Evolutionary conservation across 495 filamentous ascomycete species (phyloP).

Genomic region (Aspergillus ellipticus): DNA sequence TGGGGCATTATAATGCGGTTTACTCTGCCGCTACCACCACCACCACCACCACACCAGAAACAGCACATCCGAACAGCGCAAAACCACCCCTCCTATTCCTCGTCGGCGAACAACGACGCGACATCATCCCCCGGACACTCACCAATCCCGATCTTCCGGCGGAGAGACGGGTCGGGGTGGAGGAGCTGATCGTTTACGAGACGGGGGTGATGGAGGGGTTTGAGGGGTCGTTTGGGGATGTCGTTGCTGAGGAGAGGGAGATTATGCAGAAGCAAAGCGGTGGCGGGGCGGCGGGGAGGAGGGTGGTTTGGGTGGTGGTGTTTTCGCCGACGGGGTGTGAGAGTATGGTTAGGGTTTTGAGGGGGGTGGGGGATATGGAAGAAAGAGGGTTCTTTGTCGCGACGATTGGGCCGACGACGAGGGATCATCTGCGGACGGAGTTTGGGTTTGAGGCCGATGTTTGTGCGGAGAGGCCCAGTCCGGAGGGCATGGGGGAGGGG

Average conservation of each 20-base stretch:
- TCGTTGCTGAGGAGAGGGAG: slow-evolving; percentile 23
- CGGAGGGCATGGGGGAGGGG: slow-evolving; percentile 72
- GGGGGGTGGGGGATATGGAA: slow-evolving; percentile 7
- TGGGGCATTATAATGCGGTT: slow-evolving; percentile 60
- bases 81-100: slow-evolving; percentile 76
- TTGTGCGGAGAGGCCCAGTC: slow-evolving; percentile 75
- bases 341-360: slow-evolving; percentile 67
- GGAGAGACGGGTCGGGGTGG: slow-evolving; percentile 53
- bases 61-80: neutral
- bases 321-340: slow-evolving; percentile 90
- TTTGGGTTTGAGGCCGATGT: slow-evolving; percentile 78
- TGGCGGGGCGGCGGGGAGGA: slow-evolving; percentile 15
- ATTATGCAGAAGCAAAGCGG: slow-evolving; percentile 16
- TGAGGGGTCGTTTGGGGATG: slow-evolving; percentile 53
- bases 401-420: slow-evolving; percentile 92
- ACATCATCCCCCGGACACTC: slow-evolving; percentile 80
- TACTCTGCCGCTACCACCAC: slow-evolving; percentile 33
- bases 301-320: slow-evolving; percentile 75
- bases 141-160: slow-evolving; percentile 45
- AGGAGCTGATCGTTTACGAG: slow-evolving; percentile 81
- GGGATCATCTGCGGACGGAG: slow-evolving; percentile 61
- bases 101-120: slow-evolving; percentile 79
- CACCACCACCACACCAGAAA: neutral
- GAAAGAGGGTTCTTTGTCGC: slow-evolving; percentile 55
- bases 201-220: slow-evolving; percentile 78